Base-by-base conservation (phyloP, 1,139 yeast species). In the Protomyces inundatus region DNA sequence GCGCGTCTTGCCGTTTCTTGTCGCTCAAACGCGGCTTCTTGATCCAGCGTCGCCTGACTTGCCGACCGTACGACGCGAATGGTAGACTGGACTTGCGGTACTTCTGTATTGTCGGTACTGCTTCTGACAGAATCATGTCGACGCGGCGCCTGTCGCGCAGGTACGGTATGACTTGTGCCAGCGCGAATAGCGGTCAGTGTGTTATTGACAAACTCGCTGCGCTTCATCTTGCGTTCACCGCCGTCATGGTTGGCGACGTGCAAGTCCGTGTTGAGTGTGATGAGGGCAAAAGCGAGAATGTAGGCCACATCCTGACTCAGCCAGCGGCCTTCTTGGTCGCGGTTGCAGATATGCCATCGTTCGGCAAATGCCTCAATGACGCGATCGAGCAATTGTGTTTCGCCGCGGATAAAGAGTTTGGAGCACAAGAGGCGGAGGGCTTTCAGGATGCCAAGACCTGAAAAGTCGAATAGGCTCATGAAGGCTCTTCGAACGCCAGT, bases 371-470 rank as follows among this genome's bases (percentile, higher is more conserved):
- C 79, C 53, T 87, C 86, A 66, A 90, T 76, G 32, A 89, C 81
- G 55, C 89, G 80, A 74, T 89, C 96, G 66, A 90, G 82, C 70
- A 87, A 89, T 70, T 88, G 95, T 1, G 95, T 84, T 73, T 90
- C 97, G 1, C 95, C 96, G 70, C 84, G 85, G 70, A 90, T 79
- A 73, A 86, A 87, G 35, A 90, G 73, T 68, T 80, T 82, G 36
- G 82, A 79, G 69, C 95, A 88, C 54, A 90, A 76, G 61, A 75
- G 75, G 50, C 93, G 77, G 16, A 90, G 78, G 0, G 90, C 78
- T 3, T 75, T 76, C 66, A 88, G 65, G 16, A 76, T 69, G 35
- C 71, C 67, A 39, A 67, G 63, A 48, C 71, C 71, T 4, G 69
- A 64, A 72, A 74, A 76, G 59, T 75, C 72, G 62, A 74, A 76